These are phyloP conservation scores for Tuber brumale DNA, from an alignment of 495 filamentous ascomycete genomes.

Conservation along the genomic window DNA sequence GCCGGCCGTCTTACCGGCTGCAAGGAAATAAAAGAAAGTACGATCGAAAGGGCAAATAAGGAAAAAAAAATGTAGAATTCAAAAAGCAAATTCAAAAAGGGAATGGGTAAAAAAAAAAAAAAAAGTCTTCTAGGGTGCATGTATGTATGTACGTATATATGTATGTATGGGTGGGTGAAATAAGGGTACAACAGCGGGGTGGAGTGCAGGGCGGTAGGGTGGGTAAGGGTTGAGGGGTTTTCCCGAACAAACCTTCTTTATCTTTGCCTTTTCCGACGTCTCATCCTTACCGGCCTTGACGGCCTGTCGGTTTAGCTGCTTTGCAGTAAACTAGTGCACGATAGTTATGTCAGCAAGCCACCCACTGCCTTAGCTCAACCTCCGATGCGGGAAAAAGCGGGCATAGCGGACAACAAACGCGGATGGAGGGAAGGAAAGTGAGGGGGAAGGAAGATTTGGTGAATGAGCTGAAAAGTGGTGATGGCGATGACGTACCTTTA, in stretches of 20 bases:
- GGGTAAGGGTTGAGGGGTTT: slow-evolving; percentile 17
- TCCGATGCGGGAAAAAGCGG: slow-evolving; percentile 17
- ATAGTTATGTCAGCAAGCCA: slow-evolving; percentile 3
- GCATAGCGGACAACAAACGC: slow-evolving; percentile 4
- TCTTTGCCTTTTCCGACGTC: slow-evolving; percentile 69
- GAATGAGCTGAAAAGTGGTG: slow-evolving; percentile 4
- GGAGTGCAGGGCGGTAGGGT: neutral
- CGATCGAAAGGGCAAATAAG: neutral
- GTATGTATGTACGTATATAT: slow-evolving; percentile 1
- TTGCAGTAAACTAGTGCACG: slow-evolving; percentile 64
- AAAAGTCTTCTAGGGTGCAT: slow-evolving; percentile 4
- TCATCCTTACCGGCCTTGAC: slow-evolving; percentile 78
- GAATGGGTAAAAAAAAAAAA: neutral
- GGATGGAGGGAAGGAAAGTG: slow-evolving; percentile 13
- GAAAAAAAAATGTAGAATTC: neutral
- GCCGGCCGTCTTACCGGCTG: neutral
- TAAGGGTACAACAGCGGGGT: slow-evolving; percentile 4
- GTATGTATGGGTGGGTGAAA: neutral
- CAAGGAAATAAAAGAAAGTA: neutral
- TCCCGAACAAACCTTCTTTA: slow-evolving; percentile 58
- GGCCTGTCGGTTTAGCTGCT: slow-evolving; percentile 73
- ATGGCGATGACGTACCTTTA: slow-evolving; percentile 48
- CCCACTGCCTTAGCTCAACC: neutral
- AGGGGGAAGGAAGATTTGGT: neutral
- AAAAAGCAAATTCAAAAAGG: neutral